phyloP scores from a whole-genome alignment of 2,329 filamentous ascomycete genomes.

The Endothia cerciana region DNA sequence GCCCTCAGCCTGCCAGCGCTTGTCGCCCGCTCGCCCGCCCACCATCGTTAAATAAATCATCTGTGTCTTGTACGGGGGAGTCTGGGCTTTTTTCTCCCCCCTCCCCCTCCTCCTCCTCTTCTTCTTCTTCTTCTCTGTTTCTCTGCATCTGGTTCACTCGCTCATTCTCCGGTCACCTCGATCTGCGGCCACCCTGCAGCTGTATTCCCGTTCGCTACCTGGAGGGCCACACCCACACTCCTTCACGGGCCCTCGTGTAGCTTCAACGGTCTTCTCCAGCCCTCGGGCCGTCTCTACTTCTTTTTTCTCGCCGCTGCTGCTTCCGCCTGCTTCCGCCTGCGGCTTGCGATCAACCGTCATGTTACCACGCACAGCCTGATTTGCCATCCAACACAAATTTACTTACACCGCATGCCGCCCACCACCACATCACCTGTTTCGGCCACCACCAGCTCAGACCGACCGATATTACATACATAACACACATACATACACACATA shows the following conservation, averaged over 20 bases:
- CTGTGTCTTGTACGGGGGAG: not conserved
- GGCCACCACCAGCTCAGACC: not conserved
- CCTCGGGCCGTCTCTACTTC: not conserved
- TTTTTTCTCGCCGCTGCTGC: not conserved
- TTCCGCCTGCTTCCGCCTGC: not conserved
- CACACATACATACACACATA: not conserved
- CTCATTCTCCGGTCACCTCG: not conserved
- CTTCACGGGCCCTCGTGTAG: not conserved
- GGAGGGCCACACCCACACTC: too few relatives aligned
- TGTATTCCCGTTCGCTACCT: not conserved
- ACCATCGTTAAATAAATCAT: not conserved
- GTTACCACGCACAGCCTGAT: slow-evolving; percentile 10
- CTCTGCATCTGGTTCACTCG: not conserved
- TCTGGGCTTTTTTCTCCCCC: not conserved
- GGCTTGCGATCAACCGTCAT: not conserved
- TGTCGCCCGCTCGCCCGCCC: not conserved
- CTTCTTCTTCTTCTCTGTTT: too few relatives aligned
- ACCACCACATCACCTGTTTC: slow-evolving; percentile 2
- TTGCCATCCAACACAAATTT: not conserved
- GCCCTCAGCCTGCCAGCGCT: not conserved
- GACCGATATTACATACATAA: not conserved
- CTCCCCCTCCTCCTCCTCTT: not conserved
- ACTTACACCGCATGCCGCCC: slow-evolving; percentile 7
- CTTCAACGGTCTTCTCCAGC: not conserved
- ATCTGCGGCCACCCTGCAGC: too few relatives aligned